Evolutionary conservation across 768 basidiomycete genomes (phyloP).

Genomic region (Lentinula sp.): DNA sequence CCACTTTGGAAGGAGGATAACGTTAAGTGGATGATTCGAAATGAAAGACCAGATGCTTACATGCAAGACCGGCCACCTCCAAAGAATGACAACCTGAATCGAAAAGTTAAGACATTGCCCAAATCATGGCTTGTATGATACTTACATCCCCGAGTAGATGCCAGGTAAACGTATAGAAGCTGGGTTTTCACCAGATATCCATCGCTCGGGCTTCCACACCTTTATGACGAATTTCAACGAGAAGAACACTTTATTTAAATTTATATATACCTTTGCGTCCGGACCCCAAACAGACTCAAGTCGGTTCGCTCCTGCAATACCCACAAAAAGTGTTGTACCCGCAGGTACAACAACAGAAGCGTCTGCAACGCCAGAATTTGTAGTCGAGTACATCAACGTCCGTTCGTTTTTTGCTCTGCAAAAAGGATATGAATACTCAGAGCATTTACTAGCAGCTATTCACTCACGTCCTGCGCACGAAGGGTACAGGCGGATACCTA

Average conservation of each 20-base stretch:
- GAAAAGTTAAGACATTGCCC: neutral
- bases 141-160: conserved; percentile 46
- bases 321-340: conserved; percentile 42
- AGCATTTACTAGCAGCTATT: neutral
- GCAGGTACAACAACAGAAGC: conserved; percentile 31
- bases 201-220: conserved; percentile 51
- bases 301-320: conserved; percentile 41
- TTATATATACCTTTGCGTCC: conserved; percentile 18
- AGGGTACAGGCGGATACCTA: conserved; percentile 41
- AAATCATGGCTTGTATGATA: neutral
- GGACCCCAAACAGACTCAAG: conserved; percentile 46
- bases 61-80: conserved; percentile 50
- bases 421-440: neutral
- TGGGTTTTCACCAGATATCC: conserved; percentile 24
- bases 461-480: conserved; percentile 37
- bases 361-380: neutral
- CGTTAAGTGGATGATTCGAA: neutral
- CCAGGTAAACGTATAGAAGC: conserved; percentile 33
- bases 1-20: conserved; percentile 22
- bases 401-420: conserved; percentile 36
- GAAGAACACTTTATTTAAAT: neutral
- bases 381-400: conserved; percentile 17
- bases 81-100: conserved; percentile 46
- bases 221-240: conserved; percentile 2
- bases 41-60: conserved; percentile 21